Evolutionary conservation across 768 basidiomycete genomes (phyloP).

Genomic region (Sutorius australiensis): DNA sequence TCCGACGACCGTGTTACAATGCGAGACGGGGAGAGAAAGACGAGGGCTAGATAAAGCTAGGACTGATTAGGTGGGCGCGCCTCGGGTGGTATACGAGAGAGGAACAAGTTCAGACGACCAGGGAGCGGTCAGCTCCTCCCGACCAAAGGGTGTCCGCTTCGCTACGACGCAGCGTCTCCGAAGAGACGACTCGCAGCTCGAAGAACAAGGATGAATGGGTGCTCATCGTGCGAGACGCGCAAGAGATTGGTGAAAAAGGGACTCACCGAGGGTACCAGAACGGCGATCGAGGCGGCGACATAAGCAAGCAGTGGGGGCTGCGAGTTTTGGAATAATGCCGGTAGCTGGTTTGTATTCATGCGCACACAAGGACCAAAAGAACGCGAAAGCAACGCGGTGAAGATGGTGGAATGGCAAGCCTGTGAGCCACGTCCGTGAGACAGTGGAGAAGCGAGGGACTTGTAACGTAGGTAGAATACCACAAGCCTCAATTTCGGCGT

Average conservation of each 20-base stretch:
- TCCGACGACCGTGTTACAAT: slow-evolving; percentile 65
- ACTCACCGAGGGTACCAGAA: slow-evolving; percentile 30
- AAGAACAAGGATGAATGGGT: slow-evolving; percentile 91
- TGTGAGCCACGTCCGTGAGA: neutral
- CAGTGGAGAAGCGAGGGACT: neutral
- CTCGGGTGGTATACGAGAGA: neutral
- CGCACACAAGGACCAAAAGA: neutral
- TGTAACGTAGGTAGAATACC: no score
- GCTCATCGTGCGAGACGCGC: slow-evolving; percentile 47
- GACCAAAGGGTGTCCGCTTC: slow-evolving; percentile 60
- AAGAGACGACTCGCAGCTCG: slow-evolving; percentile 60
- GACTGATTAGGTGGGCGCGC: slow-evolving; percentile 12
- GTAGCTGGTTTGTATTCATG: slow-evolving; percentile 6
- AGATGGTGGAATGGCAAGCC: neutral
- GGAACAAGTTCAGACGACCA: slow-evolving; percentile 31
- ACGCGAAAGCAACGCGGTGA: neutral
- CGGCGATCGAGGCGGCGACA: slow-evolving; percentile 18
- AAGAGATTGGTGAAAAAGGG: neutral
- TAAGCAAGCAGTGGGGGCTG: slow-evolving; percentile 15
- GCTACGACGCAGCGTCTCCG: slow-evolving; percentile 49
- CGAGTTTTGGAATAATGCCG: neutral
- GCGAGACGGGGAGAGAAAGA: slow-evolving; percentile 71
- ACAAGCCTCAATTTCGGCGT: no score
- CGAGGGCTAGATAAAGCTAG: slow-evolving; percentile 66
- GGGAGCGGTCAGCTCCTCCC: slow-evolving; percentile 36